These are phyloP conservation scores for Chloranthus sessilifolius DNA, from an alignment of 164 flowering plant genomes.

Conservation along the genomic window DNA sequence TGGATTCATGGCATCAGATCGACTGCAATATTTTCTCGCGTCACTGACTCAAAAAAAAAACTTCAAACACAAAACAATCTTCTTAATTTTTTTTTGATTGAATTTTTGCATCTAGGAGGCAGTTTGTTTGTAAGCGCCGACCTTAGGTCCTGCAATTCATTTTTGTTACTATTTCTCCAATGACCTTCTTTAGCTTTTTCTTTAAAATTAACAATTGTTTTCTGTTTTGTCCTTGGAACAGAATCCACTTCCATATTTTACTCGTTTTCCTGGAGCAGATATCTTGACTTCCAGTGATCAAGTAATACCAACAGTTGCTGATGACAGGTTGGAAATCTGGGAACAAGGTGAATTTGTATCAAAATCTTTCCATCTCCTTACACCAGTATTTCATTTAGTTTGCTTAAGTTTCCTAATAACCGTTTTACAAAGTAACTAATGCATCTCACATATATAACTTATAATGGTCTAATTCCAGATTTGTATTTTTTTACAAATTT, in stretches of 20 bases:
- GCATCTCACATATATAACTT: no score
- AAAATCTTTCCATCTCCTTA: background rate
- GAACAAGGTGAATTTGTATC: constrained; percentile 48
- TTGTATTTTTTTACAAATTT: no score
- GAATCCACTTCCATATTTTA: constrained; percentile 94
- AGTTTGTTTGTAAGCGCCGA: background rate
- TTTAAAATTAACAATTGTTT: no score
- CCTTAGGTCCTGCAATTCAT: no score
- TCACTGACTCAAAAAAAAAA: no score
- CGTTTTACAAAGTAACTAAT: no score
- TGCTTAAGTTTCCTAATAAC: background rate
- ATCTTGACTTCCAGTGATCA: constrained; percentile 93
- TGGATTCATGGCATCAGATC: no score
- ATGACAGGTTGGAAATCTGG: constrained; percentile 89
- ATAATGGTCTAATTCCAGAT: no score
- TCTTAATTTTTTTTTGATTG: no score
- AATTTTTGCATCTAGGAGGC: no score
- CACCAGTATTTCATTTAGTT: background rate
- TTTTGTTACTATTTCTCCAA: constrained; percentile 3
- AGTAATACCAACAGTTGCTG: constrained; percentile 84
- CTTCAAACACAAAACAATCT: no score
- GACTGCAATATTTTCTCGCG: no score
- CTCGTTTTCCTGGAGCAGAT: constrained; percentile 91
- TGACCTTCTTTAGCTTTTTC: background rate
- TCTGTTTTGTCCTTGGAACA: constrained; percentile 31